A percentile compares a stretch with the other conserved stretches of the same genome.
These are phyloP conservation scores for Halophytophthora polymorphica DNA, from an alignment of 352 stramenopile genomes.

Conservation along the genomic window DNA sequence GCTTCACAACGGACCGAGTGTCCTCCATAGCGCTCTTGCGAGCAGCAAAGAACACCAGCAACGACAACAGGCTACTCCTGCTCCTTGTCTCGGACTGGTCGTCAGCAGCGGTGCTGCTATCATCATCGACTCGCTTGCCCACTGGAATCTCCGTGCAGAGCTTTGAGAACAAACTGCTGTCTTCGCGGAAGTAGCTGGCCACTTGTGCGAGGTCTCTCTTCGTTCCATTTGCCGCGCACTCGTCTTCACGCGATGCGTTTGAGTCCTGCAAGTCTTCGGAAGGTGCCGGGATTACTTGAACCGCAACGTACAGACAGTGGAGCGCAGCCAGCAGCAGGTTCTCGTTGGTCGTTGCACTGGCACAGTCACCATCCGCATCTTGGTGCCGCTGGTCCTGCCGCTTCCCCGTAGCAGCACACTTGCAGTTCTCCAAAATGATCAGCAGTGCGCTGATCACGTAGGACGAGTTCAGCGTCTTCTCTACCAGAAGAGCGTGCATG, in stretches of 20 bases:
- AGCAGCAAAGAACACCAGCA: slow-evolving; percentile 18
- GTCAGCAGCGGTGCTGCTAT: background rate
- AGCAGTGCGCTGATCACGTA: slow-evolving; percentile 42
- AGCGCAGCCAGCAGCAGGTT: slow-evolving; percentile 55
- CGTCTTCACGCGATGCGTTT: background rate
- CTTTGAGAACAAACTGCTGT: slow-evolving; percentile 38
- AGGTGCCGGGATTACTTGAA: slow-evolving; percentile 23
- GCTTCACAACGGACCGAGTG: slow-evolving; percentile 14
- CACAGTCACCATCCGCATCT: slow-evolving; percentile 3
- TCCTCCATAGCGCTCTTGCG: slow-evolving; percentile 25
- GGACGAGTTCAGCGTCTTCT: slow-evolving; percentile 50
- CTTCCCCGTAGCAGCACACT: slow-evolving; percentile 2
- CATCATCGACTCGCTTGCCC: background rate
- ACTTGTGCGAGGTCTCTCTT: slow-evolving; percentile 26
- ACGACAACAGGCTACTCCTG: slow-evolving; percentile 25
- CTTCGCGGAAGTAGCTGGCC: slow-evolving; percentile 26
- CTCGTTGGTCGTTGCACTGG: slow-evolving; percentile 27
- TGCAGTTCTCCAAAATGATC: slow-evolving; percentile 43
- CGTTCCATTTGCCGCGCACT: background rate
- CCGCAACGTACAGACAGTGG: slow-evolving; percentile 48
- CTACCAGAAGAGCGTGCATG: slow-evolving; percentile 31
- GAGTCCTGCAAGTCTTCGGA: slow-evolving; percentile 2
- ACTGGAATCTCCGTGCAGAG: slow-evolving; percentile 31
- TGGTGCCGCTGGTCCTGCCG: background rate
- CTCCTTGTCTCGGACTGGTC: background rate